Evolutionary conservation across 257 asterid genomes (phyloP), one percentile per base, ranked within the genome.

Genomic region (Datura wrightii): DNA sequence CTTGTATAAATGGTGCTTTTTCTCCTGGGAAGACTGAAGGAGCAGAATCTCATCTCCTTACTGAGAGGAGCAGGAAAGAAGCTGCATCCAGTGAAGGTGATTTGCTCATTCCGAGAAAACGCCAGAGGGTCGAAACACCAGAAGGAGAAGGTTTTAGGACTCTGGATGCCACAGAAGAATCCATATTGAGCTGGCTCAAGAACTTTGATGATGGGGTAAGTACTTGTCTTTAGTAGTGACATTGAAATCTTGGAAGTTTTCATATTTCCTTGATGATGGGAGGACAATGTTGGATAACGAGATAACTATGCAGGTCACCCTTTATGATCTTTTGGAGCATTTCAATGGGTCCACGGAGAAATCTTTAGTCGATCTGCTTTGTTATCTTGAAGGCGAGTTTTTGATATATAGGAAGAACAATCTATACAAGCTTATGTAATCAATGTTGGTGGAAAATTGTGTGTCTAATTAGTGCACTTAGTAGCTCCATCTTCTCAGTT

Each of bases 171-270:
- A 92, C 95, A 24, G 92, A 88, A 83, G 86, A 83, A 87, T 90
- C 96, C 80, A 80, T 94, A 52, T 71, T 96, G 71, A 60, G 84
- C 88, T 88, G 90, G 92, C 89, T 96, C 76, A 87, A 89, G 87
- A 90, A 88, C 86, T 93, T 89, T 79, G 85, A 89, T 58, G 89
- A 90, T 54, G 99, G 98, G 91, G 99, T 96, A 80, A 83, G 94
- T 89, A 70, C 19, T 89, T 37, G 15, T 24, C 48, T 62, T 60
- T 69, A 59, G 65, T 14, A 81, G 52, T 46, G 59, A 72, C 42
- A 46, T 67, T 66, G 54, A 65, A 58, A 18, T 48, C 24, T 83
- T 41, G 18, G 15, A 54, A 37, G 42, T 62, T 74, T 50, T 81
- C 8, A 13, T 53, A 8, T n/a, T 44, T 62, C 62, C 50, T 59